Evolutionary conservation across 1,284 basidiomycete genomes (phyloP), one percentile per base, ranked within the genome.

Genomic region (Sanghuangporus baumii): DNA sequence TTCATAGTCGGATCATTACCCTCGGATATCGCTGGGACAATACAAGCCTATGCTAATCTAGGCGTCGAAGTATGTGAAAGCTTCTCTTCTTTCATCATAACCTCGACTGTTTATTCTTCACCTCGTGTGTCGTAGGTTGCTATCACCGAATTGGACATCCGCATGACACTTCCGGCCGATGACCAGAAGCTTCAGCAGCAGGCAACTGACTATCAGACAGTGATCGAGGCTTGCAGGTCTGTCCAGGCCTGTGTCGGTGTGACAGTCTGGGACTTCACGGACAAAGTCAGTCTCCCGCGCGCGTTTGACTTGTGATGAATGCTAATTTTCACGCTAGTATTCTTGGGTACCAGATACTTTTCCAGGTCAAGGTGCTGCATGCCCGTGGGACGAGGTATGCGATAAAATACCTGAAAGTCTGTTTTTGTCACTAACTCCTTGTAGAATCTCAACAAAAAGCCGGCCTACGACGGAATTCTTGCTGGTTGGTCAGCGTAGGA

Each of bases 101-200:
- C 34, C 36, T 26, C 23, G n/a, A 31, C 2, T 36, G 31, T 37
- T 9, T 58, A 4, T 31, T 7, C 20, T 7, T 9, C 48, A 23
- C 14, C 7, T 51, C 20, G 34, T 18, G 1, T 16, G 12, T 36
- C 12, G 6, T 7, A 58, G 57, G 47, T 55, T 50, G 81, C 82
- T 16, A 76, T 83, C 67, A 84, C 81, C 0, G 83, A 84, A 70
- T 74, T 84, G 34, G 83, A 84, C 67, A 78, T 79, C 60, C 75
- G 81, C 31, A 82, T 84, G 74, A 74, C 74, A 26, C 74, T 81
- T 38, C 82, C 82, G 18, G 23, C 75, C 72, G 16, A 82, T 81
- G 0, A 68, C 71, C 43, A 46, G 16, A 46, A 46, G 43, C 43
- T 46, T n/a, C 74, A 71, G 46, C 79, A 82, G 66, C 83, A 84